phyloP scores from a whole-genome alignment of 148 eudicot genomes.

The Fagopyrum homotropicum region DNA sequence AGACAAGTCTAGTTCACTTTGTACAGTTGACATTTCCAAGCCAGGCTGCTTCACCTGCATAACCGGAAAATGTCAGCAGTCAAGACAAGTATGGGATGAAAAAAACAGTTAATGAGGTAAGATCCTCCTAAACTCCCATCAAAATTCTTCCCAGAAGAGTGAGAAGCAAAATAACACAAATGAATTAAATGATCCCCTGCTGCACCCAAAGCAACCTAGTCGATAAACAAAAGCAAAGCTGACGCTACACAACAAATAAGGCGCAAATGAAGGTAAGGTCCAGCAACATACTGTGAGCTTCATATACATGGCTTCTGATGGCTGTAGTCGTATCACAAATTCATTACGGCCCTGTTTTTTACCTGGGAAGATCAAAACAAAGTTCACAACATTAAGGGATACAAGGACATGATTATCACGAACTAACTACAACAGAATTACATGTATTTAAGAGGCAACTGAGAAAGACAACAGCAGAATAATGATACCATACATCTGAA shows the following conservation, averaged over 20 bases:
- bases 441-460: not conserved
- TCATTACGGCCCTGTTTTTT: constrained; percentile 92
- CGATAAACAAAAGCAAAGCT: not conserved
- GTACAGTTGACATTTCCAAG: constrained; percentile 67
- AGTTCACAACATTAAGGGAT: not conserved
- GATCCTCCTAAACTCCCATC: not conserved
- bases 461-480: not conserved
- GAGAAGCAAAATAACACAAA: not conserved
- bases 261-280: not conserved
- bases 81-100: too few species aligned
- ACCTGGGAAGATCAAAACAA: constrained; percentile 38
- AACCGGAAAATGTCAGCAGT: not conserved
- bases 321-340: constrained; percentile 89
- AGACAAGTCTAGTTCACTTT: constrained; percentile 81
- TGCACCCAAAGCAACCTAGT: not conserved
- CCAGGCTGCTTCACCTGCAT: constrained; percentile 80
- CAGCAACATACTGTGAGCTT: constrained; percentile 69
- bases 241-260: not conserved
- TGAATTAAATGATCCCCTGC: not conserved
- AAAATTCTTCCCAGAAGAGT: not conserved
- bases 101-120: not conserved
- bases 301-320: constrained; percentile 93
- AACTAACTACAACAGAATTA: not conserved
- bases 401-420: not conserved
- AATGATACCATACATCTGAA: constrained; percentile 55